phyloP scores from a whole-genome alignment of 495 filamentous ascomycete species.

The Lentithecium fluviatile region DNA sequence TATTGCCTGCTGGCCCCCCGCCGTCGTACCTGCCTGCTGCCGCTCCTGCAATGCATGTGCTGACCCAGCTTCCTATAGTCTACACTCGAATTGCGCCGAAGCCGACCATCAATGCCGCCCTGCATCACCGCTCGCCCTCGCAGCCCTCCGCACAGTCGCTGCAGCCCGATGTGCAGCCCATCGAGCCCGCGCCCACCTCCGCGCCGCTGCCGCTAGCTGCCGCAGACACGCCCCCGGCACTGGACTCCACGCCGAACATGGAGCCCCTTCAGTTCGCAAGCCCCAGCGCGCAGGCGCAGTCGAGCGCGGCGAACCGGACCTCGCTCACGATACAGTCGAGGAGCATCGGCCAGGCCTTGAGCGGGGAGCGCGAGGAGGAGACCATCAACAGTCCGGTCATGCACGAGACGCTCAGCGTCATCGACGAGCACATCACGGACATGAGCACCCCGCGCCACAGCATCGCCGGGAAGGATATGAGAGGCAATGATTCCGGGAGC shows the following conservation, averaged over 20 bases:
- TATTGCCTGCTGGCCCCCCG: neutral
- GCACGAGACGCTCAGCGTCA: constrained; percentile 94
- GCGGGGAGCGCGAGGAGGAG: constrained; percentile 31
- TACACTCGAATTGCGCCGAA: constrained; percentile 45
- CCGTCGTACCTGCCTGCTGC: too few species aligned
- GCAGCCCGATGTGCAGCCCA: constrained; percentile 2
- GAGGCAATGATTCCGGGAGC: constrained; percentile 76
- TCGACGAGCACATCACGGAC: constrained; percentile 96
- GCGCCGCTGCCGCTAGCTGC: constrained; percentile 2
- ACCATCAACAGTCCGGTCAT: constrained; percentile 66
- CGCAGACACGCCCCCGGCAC: constrained; percentile 2
- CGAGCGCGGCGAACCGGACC: constrained; percentile 7
- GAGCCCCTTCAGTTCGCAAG: constrained; percentile 27
- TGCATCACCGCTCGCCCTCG: constrained; percentile 31
- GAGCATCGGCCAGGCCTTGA: constrained; percentile 52
- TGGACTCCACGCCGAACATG: constrained; percentile 9
- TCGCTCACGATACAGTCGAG: constrained; percentile 40
- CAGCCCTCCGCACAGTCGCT: constrained; percentile 4
- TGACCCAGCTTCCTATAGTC: constrained; percentile 30
- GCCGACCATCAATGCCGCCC: constrained; percentile 31
- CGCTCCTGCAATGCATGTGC: too few species aligned
- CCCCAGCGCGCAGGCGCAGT: constrained; percentile 4
- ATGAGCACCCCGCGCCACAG: constrained; percentile 73
- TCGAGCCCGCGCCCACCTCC: constrained; percentile 1
- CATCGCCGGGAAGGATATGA: constrained; percentile 49